Base-by-base conservation (phyloP, 108 stramenopile species). In the Cyclotella kingstonii region DNA sequence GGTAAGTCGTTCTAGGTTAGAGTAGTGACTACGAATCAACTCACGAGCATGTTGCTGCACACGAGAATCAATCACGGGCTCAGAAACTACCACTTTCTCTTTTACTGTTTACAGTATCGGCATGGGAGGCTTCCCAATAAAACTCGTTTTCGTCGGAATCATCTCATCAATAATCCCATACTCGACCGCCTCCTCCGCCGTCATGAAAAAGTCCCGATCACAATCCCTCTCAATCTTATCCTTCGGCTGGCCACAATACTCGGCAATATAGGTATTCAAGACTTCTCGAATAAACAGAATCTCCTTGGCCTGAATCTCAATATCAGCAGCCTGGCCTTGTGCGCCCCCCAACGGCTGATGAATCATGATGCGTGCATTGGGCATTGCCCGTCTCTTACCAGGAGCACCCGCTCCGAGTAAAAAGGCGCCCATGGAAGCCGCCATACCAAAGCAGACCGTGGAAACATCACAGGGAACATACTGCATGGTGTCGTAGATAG, bases 101-200 rank as follows among this genome's bases (percentile, higher is more conserved):
- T n/a, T n/a, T n/a, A n/a, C n/a, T n/a, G n/a, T 25, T 29, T 58
- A 60, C 14, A 81, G 54, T 22, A 59, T 50, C 22, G 91, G 91
- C 91, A 93, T 93, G 28, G 84, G 67, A 33, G 91, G 91, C 55
- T 83, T 73, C 18, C 81, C 59, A 62, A 93, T 93, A 57, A 89
- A 84, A 57, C 82, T 86, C 4, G 90, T 95, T 82, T 97, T 97
- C 39, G 95, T 97, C 66, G 84, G 76, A 65, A 98, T 81, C 41
- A 98, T 93, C 76, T 96, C 94, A 75, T 98, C 97, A 73, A 98
- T 98, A 63, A 98, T 84, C 17, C 97, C 97, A 70, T 98, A 98
- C 48, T 95, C 94, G 63, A 82, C 40, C 15, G 97, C 97, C 63
- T 98, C 95, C 29, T 94, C 81, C 8, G 97, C 82, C 30, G 95